Evolutionary conservation across 1,284 basidiomycete species (phyloP).

Genomic region (Moniliophthora roreri): DNA sequence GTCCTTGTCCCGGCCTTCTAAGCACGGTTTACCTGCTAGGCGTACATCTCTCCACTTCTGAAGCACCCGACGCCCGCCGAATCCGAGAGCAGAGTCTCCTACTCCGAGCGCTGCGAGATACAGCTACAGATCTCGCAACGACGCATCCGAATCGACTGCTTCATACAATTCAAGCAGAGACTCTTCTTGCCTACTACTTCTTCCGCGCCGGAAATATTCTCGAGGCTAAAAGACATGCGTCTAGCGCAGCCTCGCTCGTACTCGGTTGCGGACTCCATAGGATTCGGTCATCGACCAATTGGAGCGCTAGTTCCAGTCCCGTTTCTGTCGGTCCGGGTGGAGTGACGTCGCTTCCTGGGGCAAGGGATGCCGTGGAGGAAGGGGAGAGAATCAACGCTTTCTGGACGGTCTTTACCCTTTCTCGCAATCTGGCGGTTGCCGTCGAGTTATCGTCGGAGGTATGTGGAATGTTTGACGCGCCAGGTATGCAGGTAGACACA

Average conservation of each 20-base stretch:
- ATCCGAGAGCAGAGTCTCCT: constrained; percentile 23
- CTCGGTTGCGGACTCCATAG: constrained; percentile 31
- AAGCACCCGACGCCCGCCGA: neutral
- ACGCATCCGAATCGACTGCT: constrained; percentile 23
- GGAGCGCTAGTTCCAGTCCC: neutral
- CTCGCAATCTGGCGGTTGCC: constrained; percentile 30
- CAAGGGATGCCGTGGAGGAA: constrained; percentile 26
- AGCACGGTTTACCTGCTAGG: constrained; percentile 32
- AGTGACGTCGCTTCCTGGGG: neutral
- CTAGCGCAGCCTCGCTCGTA: constrained; percentile 31
- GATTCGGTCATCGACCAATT: constrained; percentile 16
- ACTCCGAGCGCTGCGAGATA: constrained; percentile 24
- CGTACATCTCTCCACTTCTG: constrained; percentile 20
- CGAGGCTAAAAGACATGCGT: constrained; percentile 35
- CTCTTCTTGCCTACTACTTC: constrained; percentile 37
- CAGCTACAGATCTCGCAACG: constrained; percentile 17
- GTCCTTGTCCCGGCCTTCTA: constrained; percentile 29
- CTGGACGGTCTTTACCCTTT: constrained; percentile 35
- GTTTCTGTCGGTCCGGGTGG: constrained; percentile 2
- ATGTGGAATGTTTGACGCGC: constrained; percentile 14
- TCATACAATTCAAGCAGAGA: constrained; percentile 36
- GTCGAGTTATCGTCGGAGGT: constrained; percentile 24
- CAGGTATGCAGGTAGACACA: constrained; percentile 15
- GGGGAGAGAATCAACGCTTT: constrained; percentile 38
- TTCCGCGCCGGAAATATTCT: constrained; percentile 31